Conservation (phyloP, 2,329 filamentous ascomycete genomes). For the Fusarium transvaalense region DNA sequence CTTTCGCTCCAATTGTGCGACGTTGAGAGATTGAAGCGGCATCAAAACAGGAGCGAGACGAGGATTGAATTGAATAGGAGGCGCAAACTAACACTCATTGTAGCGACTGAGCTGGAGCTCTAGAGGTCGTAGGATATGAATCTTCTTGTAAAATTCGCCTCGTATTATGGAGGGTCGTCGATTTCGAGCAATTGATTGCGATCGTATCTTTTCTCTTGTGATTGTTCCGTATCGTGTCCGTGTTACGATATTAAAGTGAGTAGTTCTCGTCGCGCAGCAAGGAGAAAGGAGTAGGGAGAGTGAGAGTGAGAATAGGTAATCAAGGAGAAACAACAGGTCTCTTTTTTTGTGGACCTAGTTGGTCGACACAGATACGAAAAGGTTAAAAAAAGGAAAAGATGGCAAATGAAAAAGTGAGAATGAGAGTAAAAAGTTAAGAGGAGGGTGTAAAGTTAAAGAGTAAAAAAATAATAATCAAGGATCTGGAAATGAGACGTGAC, state of each 20-base stretch:
- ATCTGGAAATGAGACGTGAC: constrained; percentile 34
- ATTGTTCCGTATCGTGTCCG: constrained; percentile 22
- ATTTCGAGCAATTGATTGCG: constrained; percentile 18
- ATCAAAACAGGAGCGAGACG: constrained; percentile 25
- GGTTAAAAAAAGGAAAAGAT: constrained; percentile 25
- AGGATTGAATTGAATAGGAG: constrained; percentile 27
- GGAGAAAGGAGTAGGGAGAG: constrained; percentile 36
- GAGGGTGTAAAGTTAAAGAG: constrained; percentile 28
- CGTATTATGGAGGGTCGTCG: background rate
- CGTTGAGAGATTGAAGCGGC: constrained; percentile 4
- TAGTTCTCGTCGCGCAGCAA: constrained; percentile 49
- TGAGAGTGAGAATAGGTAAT: constrained; percentile 14
- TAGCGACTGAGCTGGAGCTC: constrained; percentile 40
- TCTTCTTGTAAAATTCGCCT: background rate
- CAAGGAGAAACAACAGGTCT: constrained; percentile 18
- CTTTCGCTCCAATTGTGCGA: constrained; percentile 7
- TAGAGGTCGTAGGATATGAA: constrained; percentile 12
- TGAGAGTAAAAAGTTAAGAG: constrained; percentile 15
- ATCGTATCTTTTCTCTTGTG: constrained; percentile 11
- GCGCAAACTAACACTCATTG: constrained; percentile 51
- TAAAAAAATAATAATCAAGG: constrained; percentile 6
- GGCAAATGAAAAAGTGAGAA: constrained; percentile 11
- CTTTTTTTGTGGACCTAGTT: background rate
- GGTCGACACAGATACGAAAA: constrained; percentile 2
- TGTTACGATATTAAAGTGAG: constrained; percentile 22